A percentile compares a stretch with the other conserved stretches of the same genome.
These are phyloP conservation scores for Monosporascus sp. DNA, from an alignment of 2,329 filamentous ascomycete species.

Conservation along the genomic window DNA sequence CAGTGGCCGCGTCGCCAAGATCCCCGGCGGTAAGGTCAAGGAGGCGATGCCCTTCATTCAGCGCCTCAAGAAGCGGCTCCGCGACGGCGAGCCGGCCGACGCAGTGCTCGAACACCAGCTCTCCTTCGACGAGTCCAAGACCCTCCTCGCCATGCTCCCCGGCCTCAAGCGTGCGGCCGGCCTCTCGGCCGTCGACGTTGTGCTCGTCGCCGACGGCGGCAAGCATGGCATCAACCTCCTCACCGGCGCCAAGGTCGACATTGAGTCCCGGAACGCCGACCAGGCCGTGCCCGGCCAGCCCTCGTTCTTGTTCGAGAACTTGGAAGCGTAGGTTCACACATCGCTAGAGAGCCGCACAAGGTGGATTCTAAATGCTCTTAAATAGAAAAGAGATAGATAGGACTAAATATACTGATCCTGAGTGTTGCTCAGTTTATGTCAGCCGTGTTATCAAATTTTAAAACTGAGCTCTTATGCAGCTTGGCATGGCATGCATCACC, in stretches of 20 bases:
- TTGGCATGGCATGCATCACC: no score
- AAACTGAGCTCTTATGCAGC: no score
- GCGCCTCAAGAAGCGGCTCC: conserved; percentile 74
- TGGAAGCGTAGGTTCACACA: conserved; percentile 33
- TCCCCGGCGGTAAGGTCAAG: conserved; percentile 87
- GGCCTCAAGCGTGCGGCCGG: conserved; percentile 69
- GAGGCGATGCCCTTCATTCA: conserved; percentile 98
- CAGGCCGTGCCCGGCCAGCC: conserved; percentile 73
- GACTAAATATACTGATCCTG: no score
- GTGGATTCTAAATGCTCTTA: no score
- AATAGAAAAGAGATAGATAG: no score
- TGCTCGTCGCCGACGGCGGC: conserved; percentile 45
- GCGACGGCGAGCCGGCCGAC: conserved; percentile 60
- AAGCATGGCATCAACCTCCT: conserved; percentile 53
- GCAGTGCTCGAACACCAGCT: conserved; percentile 79
- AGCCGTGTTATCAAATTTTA: no score
- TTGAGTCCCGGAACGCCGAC: no score
- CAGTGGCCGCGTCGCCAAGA: conserved; percentile 35
- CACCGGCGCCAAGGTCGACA: conserved; percentile 52
- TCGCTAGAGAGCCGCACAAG: no score
- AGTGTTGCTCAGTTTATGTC: no score
- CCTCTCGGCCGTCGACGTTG: conserved; percentile 65
- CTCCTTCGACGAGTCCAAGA: conserved; percentile 76
- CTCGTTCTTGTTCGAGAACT: conserved; percentile 80
- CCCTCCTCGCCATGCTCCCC: conserved; percentile 71